A percentile compares a stretch with the other conserved stretches of the same genome.
Evolutionary conservation across 176 grass and related monocot species (phyloP).

Genomic region (Canna indica): DNA sequence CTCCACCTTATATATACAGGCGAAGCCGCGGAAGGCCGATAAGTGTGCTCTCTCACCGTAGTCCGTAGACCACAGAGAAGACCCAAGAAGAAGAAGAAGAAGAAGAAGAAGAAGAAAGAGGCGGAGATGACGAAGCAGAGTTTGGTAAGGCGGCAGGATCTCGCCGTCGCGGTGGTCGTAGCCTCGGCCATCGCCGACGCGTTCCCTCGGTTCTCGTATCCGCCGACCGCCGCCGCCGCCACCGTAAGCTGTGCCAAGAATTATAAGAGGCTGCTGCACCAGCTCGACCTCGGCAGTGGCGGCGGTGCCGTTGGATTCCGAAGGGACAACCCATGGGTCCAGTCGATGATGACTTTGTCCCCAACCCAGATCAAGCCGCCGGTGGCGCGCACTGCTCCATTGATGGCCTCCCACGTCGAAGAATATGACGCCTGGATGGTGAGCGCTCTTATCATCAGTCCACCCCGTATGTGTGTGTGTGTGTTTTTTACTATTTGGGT

Average conservation of each 20-base stretch:
- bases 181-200: neutral
- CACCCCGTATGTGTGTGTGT: no score
- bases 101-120: neutral
- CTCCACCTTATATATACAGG: neutral
- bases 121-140: constrained; percentile 42
- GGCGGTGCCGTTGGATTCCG: neutral
- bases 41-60: neutral
- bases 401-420: constrained; percentile 13
- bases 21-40: neutral
- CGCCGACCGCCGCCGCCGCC: neutral
- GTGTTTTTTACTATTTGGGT: no score
- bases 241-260: neutral
- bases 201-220: constrained; percentile 10
- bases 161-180: constrained; percentile 12
- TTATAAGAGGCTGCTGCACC: constrained; percentile 31
- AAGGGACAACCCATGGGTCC: constrained; percentile 18
- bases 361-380: constrained; percentile 31
- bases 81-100: neutral
- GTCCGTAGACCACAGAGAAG: neutral
- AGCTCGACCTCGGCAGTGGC: constrained; percentile 24
- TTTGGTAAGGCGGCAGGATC: constrained; percentile 28
- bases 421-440: constrained; percentile 47
- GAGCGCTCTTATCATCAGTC: neutral
- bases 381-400: neutral
- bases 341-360: constrained; percentile 53